These are phyloP conservation scores for Whalleya microplaca DNA, from an alignment of 2,329 filamentous ascomycete species.

Conservation along the genomic window DNA sequence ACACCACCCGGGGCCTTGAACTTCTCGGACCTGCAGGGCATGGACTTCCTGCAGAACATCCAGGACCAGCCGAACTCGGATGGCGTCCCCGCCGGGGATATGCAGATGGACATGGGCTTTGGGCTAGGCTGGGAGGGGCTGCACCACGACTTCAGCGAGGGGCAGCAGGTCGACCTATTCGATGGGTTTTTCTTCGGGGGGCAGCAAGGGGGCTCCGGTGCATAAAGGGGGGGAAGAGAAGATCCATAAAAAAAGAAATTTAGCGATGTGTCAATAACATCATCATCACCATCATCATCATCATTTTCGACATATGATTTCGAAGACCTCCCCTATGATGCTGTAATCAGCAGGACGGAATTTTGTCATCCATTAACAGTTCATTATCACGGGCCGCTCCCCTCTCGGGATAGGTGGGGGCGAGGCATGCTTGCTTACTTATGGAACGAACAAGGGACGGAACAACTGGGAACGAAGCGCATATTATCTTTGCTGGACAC, in stretches of 20 bases:
- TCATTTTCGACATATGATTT: no score
- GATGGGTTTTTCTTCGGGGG: conserved; percentile 75
- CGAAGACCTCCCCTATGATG: no score
- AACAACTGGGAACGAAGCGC: no score
- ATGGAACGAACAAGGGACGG: no score
- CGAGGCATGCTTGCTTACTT: no score
- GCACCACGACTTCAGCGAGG: conserved; percentile 65
- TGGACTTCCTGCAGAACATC: conserved; percentile 59
- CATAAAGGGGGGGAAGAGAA: background rate
- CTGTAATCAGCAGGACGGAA: no score
- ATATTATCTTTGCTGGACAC: no score
- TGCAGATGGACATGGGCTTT: conserved; percentile 66
- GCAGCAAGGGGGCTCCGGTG: conserved; percentile 45
- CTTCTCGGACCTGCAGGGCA: conserved; percentile 54
- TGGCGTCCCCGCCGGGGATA: conserved; percentile 42
- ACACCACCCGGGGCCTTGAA: conserved; percentile 37
- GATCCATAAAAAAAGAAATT: background rate
- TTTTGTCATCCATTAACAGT: no score
- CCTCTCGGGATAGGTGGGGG: no score
- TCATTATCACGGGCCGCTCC: no score
- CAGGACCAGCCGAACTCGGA: conserved; percentile 35
- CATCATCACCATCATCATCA: no score
- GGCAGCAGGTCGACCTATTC: conserved; percentile 67
- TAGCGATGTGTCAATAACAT: background rate
- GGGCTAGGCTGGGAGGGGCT: conserved; percentile 67